A percentile compares a stretch with the other conserved stretches of the same genome.
These are phyloP conservation scores for Alternaria solani DNA, from an alignment of 2,329 filamentous ascomycete species.

Conservation along the genomic window DNA sequence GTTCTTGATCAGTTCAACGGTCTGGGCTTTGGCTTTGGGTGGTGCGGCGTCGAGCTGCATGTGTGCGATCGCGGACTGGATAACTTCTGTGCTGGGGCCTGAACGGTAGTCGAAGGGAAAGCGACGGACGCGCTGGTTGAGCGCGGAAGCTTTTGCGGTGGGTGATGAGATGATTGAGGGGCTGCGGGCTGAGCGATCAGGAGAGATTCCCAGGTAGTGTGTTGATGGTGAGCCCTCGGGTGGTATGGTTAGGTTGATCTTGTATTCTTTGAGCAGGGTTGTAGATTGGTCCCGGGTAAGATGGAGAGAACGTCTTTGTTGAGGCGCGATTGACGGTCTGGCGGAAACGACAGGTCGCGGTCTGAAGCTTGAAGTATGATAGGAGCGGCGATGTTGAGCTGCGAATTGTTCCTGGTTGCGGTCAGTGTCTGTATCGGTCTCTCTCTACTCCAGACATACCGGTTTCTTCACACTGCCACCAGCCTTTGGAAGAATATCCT, in stretches of 20 bases:
- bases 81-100: constrained; percentile 50
- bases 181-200: constrained; percentile 68
- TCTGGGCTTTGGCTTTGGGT: constrained; percentile 53
- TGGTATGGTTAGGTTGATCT: constrained; percentile 57
- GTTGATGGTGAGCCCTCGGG: constrained; percentile 38
- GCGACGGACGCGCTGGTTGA: constrained; percentile 56
- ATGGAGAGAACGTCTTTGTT: constrained; percentile 63
- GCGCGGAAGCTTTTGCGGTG: constrained; percentile 54
- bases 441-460: constrained; percentile 28
- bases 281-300: constrained; percentile 63
- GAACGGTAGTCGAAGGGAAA: constrained; percentile 70
- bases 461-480: constrained; percentile 53
- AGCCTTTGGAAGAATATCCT: constrained; percentile 62
- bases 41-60: constrained; percentile 61
- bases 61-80: constrained; percentile 59
- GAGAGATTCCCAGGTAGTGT: constrained; percentile 68
- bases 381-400: constrained; percentile 59
- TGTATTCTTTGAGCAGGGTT: constrained; percentile 63
- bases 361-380: constrained; percentile 48
- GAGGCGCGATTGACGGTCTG: background rate
- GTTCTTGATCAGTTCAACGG: constrained; percentile 60
- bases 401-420: constrained; percentile 43
- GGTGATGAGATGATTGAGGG: constrained; percentile 72
- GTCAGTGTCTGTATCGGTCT: constrained; percentile 3
- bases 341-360: constrained; percentile 22